Evolutionary conservation across 768 basidiomycete species (phyloP).

Genomic region (Pisolithus tinctorius): DNA sequence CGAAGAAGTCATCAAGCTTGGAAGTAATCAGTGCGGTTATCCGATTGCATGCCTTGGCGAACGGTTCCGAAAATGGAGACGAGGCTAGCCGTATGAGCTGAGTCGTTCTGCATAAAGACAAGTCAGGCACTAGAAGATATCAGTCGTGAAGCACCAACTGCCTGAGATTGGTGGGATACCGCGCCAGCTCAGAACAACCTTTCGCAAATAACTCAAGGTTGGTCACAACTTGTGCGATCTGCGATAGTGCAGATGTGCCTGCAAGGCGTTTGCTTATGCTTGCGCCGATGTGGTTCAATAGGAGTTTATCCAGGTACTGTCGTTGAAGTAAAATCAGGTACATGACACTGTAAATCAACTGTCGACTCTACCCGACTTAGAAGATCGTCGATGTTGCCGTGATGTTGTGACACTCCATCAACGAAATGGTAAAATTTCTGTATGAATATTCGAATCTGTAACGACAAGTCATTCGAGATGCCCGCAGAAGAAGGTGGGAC

Average conservation of each 20-base stretch:
- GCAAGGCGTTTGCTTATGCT: constrained; percentile 69
- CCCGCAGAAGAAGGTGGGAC: neutral
- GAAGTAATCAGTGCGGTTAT: constrained; percentile 80
- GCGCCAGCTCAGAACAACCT: constrained; percentile 79
- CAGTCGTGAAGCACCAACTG: constrained; percentile 16
- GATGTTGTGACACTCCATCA: constrained; percentile 89
- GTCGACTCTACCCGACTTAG: constrained; percentile 63
- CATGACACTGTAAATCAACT: neutral
- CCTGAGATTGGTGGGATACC: constrained; percentile 78
- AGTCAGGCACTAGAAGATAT: constrained; percentile 1
- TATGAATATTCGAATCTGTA: constrained; percentile 79
- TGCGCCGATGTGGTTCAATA: constrained; percentile 70
- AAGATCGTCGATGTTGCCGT: constrained; percentile 86
- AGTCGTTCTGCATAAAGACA: constrained; percentile 48
- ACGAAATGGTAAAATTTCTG: constrained; percentile 96
- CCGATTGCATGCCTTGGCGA: constrained; percentile 62
- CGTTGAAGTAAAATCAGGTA: neutral
- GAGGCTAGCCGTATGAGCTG: constrained; percentile 70
- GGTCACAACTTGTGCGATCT: constrained; percentile 88
- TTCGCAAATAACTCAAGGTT: constrained; percentile 90
- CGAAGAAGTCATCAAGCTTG: constrained; percentile 95
- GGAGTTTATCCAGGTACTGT: constrained; percentile 81
- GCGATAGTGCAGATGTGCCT: constrained; percentile 73
- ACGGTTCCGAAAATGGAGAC: constrained; percentile 60
- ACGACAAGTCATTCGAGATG: constrained; percentile 1